Base-by-base conservation (phyloP, 257 asterid species). In the Solanum clarkiae region DNA sequence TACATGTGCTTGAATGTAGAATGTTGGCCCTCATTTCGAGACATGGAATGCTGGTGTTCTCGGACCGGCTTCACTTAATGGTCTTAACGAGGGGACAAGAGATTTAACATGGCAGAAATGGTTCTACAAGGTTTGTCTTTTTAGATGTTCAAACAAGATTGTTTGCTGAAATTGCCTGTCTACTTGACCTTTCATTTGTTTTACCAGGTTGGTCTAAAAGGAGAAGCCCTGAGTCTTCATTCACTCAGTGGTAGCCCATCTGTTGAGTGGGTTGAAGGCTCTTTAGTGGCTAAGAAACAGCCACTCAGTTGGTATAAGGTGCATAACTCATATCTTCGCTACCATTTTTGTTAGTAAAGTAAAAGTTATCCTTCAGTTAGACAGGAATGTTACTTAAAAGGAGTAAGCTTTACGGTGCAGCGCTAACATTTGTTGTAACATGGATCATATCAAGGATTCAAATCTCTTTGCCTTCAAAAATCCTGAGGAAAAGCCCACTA, bases 1-100 rank as follows among this genome's bases (percentile, higher is more conserved):
- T 84, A 45, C 85, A 45, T 60, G 62, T 45, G 75, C 13, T 44
- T 63, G 72, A 24, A 49, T 71, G 53, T 91, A 97, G 99, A 97
- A 97, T 80, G 92, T 97, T 26, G 99, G 99, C 59, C 98, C 99
- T 6, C 99, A 94, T 91, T 97, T 93, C 53, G 99, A 97, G 81
- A 95, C 99, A 26, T 97, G 99, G 99, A 97, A 93, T 88, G 96
- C 99, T 51, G 99, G 99, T 69, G 83, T 97, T 90, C 99, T 97
- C 80, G 99, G 99, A 57, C 99, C 99, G 0, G 98, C 95, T 91
- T 89, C 98, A 55, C 98, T 97, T 71, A 86, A 88, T 80, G 99
- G 99, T 85, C 99, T 97, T 62, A 92, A 92, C 8, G 97, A 93
- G 86, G 98, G 99, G 79, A 93, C 89, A 87, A 81, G 98, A 87